A percentile compares a stretch with the other conserved stretches of the same genome.
These are phyloP conservation scores for Neoboletus brunneissimus DNA, from an alignment of 768 basidiomycete genomes.

Conservation along the genomic window DNA sequence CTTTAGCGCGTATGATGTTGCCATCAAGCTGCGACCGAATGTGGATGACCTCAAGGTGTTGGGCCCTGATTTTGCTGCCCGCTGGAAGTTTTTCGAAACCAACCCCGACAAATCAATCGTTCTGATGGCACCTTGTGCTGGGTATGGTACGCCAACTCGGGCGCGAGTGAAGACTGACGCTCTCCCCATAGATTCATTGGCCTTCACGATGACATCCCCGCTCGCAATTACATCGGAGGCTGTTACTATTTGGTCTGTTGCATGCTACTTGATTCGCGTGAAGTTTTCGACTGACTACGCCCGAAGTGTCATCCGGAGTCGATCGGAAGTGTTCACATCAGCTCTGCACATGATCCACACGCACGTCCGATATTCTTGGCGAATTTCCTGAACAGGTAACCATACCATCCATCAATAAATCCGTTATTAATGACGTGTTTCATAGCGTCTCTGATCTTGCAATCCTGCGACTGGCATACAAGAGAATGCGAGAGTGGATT, in stretches of 20 bases:
- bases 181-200: slow-evolving; percentile 9
- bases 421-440: neutral
- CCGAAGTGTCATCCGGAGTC: slow-evolving; percentile 43
- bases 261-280: neutral
- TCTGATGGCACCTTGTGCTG: slow-evolving; percentile 41
- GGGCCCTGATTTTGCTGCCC: slow-evolving; percentile 43
- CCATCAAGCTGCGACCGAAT: slow-evolving; percentile 55
- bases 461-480: slow-evolving; percentile 27
- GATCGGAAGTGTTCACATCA: slow-evolving; percentile 47
- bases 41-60: slow-evolving; percentile 48
- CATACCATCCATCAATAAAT: neutral
- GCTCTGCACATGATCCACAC: slow-evolving; percentile 39
- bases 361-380: slow-evolving; percentile 43
- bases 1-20: slow-evolving; percentile 50
- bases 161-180: neutral
- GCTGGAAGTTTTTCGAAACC: slow-evolving; percentile 52
- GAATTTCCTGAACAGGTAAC: slow-evolving; percentile 45
- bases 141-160: slow-evolving; percentile 27
- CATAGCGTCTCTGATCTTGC: slow-evolving; percentile 27
- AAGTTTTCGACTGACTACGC: neutral
- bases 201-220: slow-evolving; percentile 7
- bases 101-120: slow-evolving; percentile 57
- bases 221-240: slow-evolving; percentile 14
- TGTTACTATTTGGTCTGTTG: slow-evolving; percentile 31
- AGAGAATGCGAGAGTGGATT: slow-evolving; percentile 25